A percentile compares a stretch with the other conserved stretches of the same genome.
Conservation (phyloP, 2,329 filamentous ascomycete species). For the Fusarium hostae region DNA sequence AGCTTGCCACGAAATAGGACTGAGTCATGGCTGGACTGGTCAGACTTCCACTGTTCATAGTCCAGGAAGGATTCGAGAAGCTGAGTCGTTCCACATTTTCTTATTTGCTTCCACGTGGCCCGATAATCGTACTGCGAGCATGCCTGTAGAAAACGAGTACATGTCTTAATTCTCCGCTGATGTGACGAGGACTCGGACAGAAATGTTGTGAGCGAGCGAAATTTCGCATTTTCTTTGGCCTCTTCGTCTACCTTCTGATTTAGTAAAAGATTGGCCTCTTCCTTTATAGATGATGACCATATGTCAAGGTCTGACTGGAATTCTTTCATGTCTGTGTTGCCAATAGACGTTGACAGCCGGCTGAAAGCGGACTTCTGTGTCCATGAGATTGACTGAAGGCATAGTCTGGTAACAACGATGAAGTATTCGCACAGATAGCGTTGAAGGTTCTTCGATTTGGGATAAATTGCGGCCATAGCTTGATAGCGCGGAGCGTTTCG, state of each 20-base stretch:
- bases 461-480: conserved; percentile 53
- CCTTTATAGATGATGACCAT: conserved; percentile 52
- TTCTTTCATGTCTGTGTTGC: conserved; percentile 47
- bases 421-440: conserved; percentile 55
- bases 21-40: conserved; percentile 23
- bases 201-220: conserved; percentile 23
- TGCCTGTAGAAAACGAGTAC: conserved; percentile 48
- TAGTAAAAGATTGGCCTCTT: conserved; percentile 43
- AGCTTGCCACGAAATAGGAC: conserved; percentile 54
- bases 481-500: conserved; percentile 54
- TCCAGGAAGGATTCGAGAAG: conserved; percentile 5
- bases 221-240: conserved; percentile 36
- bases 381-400: conserved; percentile 49
- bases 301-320: conserved; percentile 49
- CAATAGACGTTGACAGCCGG: conserved; percentile 47
- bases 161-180: conserved; percentile 15
- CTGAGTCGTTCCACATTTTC: conserved; percentile 53
- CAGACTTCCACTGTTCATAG: conserved; percentile 37
- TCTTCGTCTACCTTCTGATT: conserved; percentile 34
- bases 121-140: conserved; percentile 56
- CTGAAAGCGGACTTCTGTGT: conserved; percentile 48
- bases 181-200: neutral
- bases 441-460: conserved; percentile 51
- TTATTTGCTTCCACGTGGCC: conserved; percentile 54
- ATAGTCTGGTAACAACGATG: conserved; percentile 53